Conservation (phyloP, 768 basidiomycete genomes). For the Amanita jacksonii region DNA sequence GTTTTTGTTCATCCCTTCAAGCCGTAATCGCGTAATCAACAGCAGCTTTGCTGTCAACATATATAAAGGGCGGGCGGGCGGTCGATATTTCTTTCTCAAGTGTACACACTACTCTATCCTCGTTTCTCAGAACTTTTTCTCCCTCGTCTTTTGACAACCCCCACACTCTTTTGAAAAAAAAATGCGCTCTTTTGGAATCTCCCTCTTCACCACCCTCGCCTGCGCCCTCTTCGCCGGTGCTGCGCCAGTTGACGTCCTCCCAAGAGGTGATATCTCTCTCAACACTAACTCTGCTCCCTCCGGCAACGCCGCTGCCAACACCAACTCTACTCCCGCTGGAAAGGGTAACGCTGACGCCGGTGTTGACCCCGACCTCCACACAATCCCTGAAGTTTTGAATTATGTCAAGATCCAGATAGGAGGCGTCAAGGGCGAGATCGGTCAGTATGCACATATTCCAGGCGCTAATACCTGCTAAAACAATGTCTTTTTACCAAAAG, state of each 20-base stretch:
- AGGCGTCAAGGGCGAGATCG: not conserved
- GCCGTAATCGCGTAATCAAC: no score
- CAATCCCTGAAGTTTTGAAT: not conserved
- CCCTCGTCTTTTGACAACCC: not conserved
- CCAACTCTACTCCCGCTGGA: not conserved
- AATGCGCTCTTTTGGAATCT: constrained; percentile 3
- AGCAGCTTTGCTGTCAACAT: no score
- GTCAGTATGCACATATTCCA: not conserved
- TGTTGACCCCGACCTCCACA: not conserved
- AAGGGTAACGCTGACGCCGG: not conserved
- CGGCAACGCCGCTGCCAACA: not conserved
- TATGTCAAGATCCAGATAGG: not conserved
- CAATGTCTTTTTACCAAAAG: not conserved
- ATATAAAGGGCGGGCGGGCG: no score
- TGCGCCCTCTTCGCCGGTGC: constrained; percentile 5
- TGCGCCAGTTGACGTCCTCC: constrained; percentile 3
- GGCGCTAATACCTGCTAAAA: not conserved
- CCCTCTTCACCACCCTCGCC: not conserved
- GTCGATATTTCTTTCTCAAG: no score
- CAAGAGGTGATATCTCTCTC: not conserved
- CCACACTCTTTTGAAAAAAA: not conserved
- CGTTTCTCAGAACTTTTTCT: no score
- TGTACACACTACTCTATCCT: no score
- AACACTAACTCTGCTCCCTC: not conserved
- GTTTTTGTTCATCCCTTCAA: no score